phyloP scores from a whole-genome alignment of 345 rosid species.

The Cardiospermum halicacabum region DNA sequence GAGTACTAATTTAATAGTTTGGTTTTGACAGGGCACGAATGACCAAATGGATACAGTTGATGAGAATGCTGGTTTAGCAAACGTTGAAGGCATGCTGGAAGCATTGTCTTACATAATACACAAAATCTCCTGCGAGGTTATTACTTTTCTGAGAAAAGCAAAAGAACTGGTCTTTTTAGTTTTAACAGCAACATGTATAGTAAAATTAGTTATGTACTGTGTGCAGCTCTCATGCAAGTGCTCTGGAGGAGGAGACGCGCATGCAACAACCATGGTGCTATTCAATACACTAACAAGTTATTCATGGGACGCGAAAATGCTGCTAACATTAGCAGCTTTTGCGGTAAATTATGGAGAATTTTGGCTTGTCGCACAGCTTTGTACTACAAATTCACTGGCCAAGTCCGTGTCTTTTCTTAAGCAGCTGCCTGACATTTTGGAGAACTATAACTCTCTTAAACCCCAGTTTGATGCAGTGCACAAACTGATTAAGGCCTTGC shows the following conservation, averaged over 20 bases:
- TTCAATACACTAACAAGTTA: conserved; percentile 33
- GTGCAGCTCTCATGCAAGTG: conserved; percentile 48
- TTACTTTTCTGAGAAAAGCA: not conserved
- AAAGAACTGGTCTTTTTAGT: not conserved
- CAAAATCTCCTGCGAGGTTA: conserved; percentile 45
- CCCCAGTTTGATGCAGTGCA: conserved; percentile 39
- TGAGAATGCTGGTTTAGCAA: conserved; percentile 15
- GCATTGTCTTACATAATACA: conserved; percentile 28
- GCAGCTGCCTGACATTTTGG: conserved; percentile 37
- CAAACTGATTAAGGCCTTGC: conserved; percentile 38
- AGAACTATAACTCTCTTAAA: conserved; percentile 24
- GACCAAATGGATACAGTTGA: conserved; percentile 15
- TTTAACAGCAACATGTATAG: not conserved
- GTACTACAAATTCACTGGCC: conserved; percentile 28
- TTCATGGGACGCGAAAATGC: conserved; percentile 49
- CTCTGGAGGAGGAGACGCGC: conserved; percentile 45
- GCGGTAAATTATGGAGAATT: conserved; percentile 41
- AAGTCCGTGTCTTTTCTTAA: conserved; percentile 40
- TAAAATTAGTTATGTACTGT: not conserved
- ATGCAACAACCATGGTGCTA: conserved; percentile 34
- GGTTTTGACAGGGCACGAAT: conserved; percentile 18
- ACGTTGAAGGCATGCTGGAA: conserved; percentile 29
- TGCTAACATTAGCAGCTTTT: conserved; percentile 44
- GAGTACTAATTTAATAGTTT: not conserved
- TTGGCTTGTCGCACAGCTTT: conserved; percentile 29